phyloP scores from a whole-genome alignment of 2,329 filamentous ascomycete genomes.

The Tympanopsis confertula region DNA sequence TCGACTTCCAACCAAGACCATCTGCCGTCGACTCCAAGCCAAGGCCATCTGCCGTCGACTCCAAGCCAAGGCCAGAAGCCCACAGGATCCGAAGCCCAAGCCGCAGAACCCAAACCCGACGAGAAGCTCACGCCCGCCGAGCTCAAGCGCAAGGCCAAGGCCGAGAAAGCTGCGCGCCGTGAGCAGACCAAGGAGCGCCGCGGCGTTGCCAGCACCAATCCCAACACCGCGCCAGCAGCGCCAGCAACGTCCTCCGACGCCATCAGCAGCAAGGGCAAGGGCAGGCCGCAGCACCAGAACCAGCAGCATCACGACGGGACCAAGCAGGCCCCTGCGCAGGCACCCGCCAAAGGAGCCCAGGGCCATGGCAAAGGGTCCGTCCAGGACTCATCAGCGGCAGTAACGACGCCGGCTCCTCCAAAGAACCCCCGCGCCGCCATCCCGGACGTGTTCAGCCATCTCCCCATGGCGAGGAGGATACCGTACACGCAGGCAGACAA shows the following conservation, averaged over 20 bases:
- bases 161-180: slow-evolving; percentile 79
- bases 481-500: slow-evolving; percentile 48
- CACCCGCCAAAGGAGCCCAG: too few relatives aligned
- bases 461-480: slow-evolving; percentile 56
- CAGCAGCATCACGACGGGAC: slow-evolving; percentile 17
- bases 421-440: slow-evolving; percentile 54
- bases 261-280: too few relatives aligned
- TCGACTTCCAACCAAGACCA: too few relatives aligned
- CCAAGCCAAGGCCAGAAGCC: too few relatives aligned
- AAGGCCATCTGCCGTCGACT: too few relatives aligned
- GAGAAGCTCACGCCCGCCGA: slow-evolving; percentile 63
- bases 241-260: slow-evolving; percentile 23
- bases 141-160: slow-evolving; percentile 79
- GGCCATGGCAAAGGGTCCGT: too few relatives aligned
- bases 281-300: too few relatives aligned
- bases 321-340: slow-evolving; percentile 13
- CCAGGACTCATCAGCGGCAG: too few relatives aligned
- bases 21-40: too few relatives aligned
- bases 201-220: slow-evolving; percentile 24
- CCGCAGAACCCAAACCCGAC: not conserved
- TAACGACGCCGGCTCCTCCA: too few relatives aligned
- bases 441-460: slow-evolving; percentile 68
- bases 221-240: slow-evolving; percentile 21
- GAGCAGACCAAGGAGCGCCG: slow-evolving; percentile 56
- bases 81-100: too few relatives aligned